Base-by-base conservation (phyloP, 257 asterid species). In the Solanum infundibuliforme region DNA sequence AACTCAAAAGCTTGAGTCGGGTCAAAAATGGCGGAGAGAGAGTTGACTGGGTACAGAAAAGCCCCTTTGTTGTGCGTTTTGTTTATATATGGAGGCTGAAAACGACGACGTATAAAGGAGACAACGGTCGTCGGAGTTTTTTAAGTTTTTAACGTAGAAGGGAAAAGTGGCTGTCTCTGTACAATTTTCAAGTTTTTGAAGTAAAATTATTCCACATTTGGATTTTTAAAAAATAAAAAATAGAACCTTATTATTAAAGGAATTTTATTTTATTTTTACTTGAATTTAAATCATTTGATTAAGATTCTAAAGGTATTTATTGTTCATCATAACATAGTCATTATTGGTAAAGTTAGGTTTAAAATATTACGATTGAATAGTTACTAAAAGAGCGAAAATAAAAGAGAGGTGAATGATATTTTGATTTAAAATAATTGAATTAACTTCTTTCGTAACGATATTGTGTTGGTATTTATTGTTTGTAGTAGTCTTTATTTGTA, bases 21-120 rank as follows among this genome's bases (percentile, higher is more conserved):
- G 83, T 74, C 94, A 89, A 89, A 90, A 87, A 88, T 83, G 93
- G 91, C 88, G 91, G 93, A 89, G 88, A 72, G 72, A 72, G 90
- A 62, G 86, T 88, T 90, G 93, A 91, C 91, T 90, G 25, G 87
- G 71, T 5, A 11, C 71, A 62, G 71, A 73, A 73, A 73, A 85
- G 68, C 89, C 69, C 85, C 76, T 62, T 86, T 87, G 87, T 46
- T 74, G 82, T 73, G 46, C 14, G 35, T 81, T 87, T 62, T 83
- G 39, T 39, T 87, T 35, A 23, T 72, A 43, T 12, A 81, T 38
- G 60, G 38, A 16, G 18, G 62, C 23, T 34, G 36, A 13, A 85
- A 87, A 89, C 89, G 89, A 62, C 89, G 81, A 20, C 89, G 89
- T 84, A 55, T 14, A 52, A 34, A 25, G 43, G 16, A 58, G 83